Evolutionary conservation across 768 basidiomycete species (phyloP), one percentile per base, ranked within the genome.

Genomic region (Imleria badia): DNA sequence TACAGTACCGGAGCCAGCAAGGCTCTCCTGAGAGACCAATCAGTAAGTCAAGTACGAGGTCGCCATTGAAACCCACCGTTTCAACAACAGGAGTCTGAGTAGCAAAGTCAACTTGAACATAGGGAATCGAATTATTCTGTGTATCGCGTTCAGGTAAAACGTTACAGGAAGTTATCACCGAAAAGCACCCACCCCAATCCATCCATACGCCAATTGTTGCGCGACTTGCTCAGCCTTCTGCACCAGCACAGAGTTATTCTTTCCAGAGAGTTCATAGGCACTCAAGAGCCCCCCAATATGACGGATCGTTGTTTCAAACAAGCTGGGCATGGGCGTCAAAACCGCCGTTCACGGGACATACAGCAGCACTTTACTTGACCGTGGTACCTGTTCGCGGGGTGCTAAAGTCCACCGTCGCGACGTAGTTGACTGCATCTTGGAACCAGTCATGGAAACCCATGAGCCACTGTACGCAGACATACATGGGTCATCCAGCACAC

Each of bases 241-340:
- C 3, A 91, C 66, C 5, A 91, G 74, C 2, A 72, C 65, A 0
- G 76, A 75, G 55, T 79, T 74, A 44, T 81, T 58, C 51, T 76
- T 53, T 8, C 79, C 79, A 54, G 82, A 87, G 48, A 90, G 80
- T 58, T 90, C 86, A 56, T 82, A 90, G 6, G 87, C 80, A 51
- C 81, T 85, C 39, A 91, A 63, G 11, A 88, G 71, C 2, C 86
- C 86, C 8, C 80, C 89, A 3, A 91, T 62, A 48, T 83, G 86
- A 40, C 89, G 86, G 60, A 91, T 91, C 0, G 84, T 88, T 1
- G 86, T 86, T 69, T 91, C 89, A 60, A 91, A 90, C 5, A 90
- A 3, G 41, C 68, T 69, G 29, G 5, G 1, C n/a, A 30, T 13
- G 26, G 6, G 13, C 11, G n/a, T 57, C 33, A 55, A 42, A 10